These are phyloP conservation scores for Lippia alba DNA, from an alignment of 305 asterid species.

Conservation along the genomic window DNA sequence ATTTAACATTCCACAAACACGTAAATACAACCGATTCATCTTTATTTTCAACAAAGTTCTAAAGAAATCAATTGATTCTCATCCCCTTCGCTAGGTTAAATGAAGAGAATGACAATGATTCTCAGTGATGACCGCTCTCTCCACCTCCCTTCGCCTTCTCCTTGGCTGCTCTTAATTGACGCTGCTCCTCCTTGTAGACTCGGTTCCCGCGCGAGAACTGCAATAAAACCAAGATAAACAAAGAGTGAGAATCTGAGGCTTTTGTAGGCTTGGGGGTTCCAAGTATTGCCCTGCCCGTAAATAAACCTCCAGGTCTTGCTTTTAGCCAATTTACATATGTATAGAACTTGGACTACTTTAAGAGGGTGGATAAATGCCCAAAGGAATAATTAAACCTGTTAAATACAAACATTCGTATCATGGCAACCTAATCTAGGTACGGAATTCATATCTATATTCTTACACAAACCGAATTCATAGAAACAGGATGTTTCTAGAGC, in stretches of 20 bases:
- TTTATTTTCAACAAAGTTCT: slow-evolving; percentile 38
- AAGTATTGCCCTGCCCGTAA: too few relatives aligned
- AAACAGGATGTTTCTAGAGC: slow-evolving; percentile 1
- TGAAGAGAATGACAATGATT: slow-evolving; percentile 14
- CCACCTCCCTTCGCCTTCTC: slow-evolving; percentile 72
- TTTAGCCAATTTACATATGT: not conserved
- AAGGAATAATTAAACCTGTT: not conserved
- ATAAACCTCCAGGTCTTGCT: not conserved
- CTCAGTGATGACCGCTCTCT: slow-evolving; percentile 68
- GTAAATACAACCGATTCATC: slow-evolving; percentile 37
- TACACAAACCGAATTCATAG: too few relatives aligned
- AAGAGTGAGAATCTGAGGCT: not conserved
- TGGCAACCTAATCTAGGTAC: not conserved
- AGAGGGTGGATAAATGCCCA: not conserved
- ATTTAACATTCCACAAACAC: slow-evolving; percentile 29
- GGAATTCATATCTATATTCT: slow-evolving; percentile 14
- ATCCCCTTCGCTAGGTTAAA: slow-evolving; percentile 23
- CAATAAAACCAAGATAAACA: slow-evolving; percentile 36
- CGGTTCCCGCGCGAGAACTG: slow-evolving; percentile 95
- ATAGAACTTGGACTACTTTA: not conserved
- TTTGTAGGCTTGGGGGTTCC: too few relatives aligned
- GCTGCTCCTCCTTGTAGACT: slow-evolving; percentile 97
- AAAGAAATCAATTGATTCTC: slow-evolving; percentile 29
- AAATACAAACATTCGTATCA: not conserved
- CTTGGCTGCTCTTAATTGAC: slow-evolving; percentile 84